Evolutionary conservation across 306 rosid genomes (phyloP).

Genomic region (Rubus idaeus): DNA sequence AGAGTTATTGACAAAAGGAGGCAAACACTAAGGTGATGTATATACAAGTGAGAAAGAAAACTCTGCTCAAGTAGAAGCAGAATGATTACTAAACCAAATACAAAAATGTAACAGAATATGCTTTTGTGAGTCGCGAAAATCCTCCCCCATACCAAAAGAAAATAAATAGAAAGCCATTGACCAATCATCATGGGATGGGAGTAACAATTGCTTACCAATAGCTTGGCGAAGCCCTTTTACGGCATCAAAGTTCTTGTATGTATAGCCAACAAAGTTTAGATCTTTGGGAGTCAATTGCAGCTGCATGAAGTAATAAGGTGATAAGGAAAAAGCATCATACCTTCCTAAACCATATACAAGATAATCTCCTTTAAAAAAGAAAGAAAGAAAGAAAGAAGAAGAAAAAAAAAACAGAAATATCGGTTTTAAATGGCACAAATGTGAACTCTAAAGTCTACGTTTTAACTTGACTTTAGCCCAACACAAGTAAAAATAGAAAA

Average conservation of each 20-base stretch:
- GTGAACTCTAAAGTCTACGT: background rate
- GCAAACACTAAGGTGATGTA: background rate
- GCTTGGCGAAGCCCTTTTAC: slow-evolving; percentile 86
- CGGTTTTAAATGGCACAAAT: background rate
- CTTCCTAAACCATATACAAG: background rate
- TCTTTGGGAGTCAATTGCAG: slow-evolving; percentile 91
- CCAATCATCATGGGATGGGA: slow-evolving; percentile 20
- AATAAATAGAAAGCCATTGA: background rate
- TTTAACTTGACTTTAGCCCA: background rate
- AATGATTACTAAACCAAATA: background rate
- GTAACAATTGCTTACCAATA: slow-evolving; percentile 53
- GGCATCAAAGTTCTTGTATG: slow-evolving; percentile 98
- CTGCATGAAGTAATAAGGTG: slow-evolving; percentile 51
- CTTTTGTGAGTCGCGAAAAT: slow-evolving; percentile 12
- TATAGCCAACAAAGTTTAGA: slow-evolving; percentile 92
- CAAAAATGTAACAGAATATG: background rate
- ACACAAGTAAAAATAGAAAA: background rate
- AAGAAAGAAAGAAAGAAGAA: background rate
- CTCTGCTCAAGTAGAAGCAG: slow-evolving; percentile 21
- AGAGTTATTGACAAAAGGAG: background rate
- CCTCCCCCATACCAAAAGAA: background rate
- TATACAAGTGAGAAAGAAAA: background rate
- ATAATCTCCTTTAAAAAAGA: background rate
- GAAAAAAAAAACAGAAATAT: background rate
- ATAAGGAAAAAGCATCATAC: slow-evolving; percentile 13